These are phyloP conservation scores for Cutaneotrichosporon dermatis DNA, from an alignment of 1,284 basidiomycete species.

Conservation along the genomic window DNA sequence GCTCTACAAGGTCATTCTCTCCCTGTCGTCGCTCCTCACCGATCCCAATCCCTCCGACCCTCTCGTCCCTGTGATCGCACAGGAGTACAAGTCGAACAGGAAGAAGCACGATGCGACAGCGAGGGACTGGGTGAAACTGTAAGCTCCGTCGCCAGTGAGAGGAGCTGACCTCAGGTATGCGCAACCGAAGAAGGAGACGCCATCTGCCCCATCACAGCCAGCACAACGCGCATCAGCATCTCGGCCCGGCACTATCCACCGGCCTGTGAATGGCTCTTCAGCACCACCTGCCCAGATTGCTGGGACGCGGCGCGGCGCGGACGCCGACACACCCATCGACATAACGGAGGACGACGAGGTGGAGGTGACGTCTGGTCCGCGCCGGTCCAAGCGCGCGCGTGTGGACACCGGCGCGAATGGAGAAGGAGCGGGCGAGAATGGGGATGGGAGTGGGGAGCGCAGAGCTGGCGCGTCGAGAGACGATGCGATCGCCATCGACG, in stretches of 20 bases:
- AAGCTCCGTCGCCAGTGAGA: slow-evolving; percentile 42
- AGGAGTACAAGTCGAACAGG: slow-evolving; percentile 86
- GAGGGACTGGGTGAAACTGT: slow-evolving; percentile 92
- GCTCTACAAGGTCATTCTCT: slow-evolving; percentile 85
- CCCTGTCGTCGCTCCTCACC: slow-evolving; percentile 93
- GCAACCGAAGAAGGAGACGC: slow-evolving; percentile 19
- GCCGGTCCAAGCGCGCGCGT: slow-evolving; percentile 13
- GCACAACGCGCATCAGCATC: slow-evolving; percentile 7
- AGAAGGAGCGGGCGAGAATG: too few relatives aligned
- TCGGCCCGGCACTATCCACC: slow-evolving; percentile 14
- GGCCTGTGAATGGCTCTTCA: slow-evolving; percentile 14
- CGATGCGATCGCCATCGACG: slow-evolving; percentile 41
- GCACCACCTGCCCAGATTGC: slow-evolving; percentile 3
- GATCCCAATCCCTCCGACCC: slow-evolving; percentile 93
- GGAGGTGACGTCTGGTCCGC: slow-evolving; percentile 4
- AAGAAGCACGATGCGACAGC: slow-evolving; percentile 86
- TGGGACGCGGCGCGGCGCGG: slow-evolving; percentile 10
- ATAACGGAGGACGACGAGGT: slow-evolving; percentile 14
- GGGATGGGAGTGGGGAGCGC: too few relatives aligned
- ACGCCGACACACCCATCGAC: slow-evolving; percentile 11
- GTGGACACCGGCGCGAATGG: not conserved
- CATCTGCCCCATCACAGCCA: slow-evolving; percentile 5
- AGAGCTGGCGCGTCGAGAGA: slow-evolving; percentile 9
- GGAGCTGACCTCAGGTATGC: slow-evolving; percentile 30
- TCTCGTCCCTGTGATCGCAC: slow-evolving; percentile 54